Conservation (phyloP, 2,329 filamentous ascomycete genomes). For the Dactylellina sp. region DNA sequence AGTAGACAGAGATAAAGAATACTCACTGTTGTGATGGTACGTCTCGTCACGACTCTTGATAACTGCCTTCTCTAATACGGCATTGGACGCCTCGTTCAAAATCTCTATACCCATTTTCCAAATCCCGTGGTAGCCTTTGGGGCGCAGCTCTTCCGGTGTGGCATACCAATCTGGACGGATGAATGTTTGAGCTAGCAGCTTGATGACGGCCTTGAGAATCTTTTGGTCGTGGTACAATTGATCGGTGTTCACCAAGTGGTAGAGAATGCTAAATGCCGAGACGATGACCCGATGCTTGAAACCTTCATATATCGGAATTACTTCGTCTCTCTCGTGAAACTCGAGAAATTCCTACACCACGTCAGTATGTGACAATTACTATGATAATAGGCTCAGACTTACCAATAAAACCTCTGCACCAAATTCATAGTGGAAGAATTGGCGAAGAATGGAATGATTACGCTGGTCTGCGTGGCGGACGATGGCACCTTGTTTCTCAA, state of each 20-base stretch:
- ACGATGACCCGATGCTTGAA: conserved; percentile 37
- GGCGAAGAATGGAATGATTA: conserved; percentile 12
- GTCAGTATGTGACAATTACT: background rate
- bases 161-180: conserved; percentile 12
- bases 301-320: conserved; percentile 21
- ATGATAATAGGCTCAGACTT: conserved; percentile 4
- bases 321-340: conserved; percentile 18
- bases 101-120: conserved; percentile 44
- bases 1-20: background rate
- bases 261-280: conserved; percentile 35
- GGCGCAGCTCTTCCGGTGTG: conserved; percentile 13
- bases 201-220: conserved; percentile 19
- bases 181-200: conserved; percentile 10
- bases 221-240: conserved; percentile 25
- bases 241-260: conserved; percentile 13
- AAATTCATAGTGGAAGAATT: conserved; percentile 17
- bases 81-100: background rate
- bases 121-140: conserved; percentile 36
- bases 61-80: conserved; percentile 8
- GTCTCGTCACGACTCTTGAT: conserved; percentile 32
- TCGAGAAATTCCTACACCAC: conserved; percentile 22
- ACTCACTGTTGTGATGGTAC: conserved; percentile 13
- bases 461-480: conserved; percentile 25
- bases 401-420: conserved; percentile 24
- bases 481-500: conserved; percentile 39